Base-by-base conservation (phyloP, 2,329 filamentous ascomycete genomes). In the Aspergillus tubingensis region DNA sequence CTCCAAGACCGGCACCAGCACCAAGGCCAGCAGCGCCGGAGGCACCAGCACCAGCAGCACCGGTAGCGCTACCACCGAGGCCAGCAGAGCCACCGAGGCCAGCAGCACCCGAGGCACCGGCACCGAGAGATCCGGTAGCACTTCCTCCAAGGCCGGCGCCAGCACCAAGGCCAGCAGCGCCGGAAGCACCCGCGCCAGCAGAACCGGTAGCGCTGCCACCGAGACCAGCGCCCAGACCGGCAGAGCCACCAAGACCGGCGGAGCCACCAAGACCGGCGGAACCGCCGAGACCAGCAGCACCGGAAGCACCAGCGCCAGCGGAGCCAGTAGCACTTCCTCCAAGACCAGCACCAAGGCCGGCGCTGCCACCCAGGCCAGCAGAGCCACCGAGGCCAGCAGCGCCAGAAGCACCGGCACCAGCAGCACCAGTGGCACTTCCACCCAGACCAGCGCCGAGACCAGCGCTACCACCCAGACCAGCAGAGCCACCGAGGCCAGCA, bases 291-390 rank as follows among this genome's bases (percentile, higher is more conserved):
- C 52, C 36, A 53, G 38, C 50, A 27, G 30, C 32, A 32, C 32
- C 30, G 10, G 30, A 32, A 36, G 50, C 52, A 5, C 43, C 43
- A 13, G 53, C 53, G 19, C 53, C 39, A 3, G 17, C 25, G 17
- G 38, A 21, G 5, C 39, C 53, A 30, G 48, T 43, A 13, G 48
- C 56, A 30, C 41, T 36, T 17, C 48, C 49, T 30, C 39, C 49
- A 21, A 53, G 19, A 25, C 27, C 48, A 52, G 56, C 56, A 27
- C 48, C 49, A 10, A 44, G 47, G 15, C 48, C 56, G 39, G 32
- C 56, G 39, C 38, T 58, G n/a, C 38, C 56, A 25, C 53, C 51
- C 11, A 53, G 17, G n/a, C 39, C 51, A 53, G 51, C 51, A 41
- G 17, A 11, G 17, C 19, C 50, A 8, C 30, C 50, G 15, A 38